Base-by-base conservation (phyloP, 2,329 filamentous ascomycete genomes). In the Mycocentrospora acerina region DNA sequence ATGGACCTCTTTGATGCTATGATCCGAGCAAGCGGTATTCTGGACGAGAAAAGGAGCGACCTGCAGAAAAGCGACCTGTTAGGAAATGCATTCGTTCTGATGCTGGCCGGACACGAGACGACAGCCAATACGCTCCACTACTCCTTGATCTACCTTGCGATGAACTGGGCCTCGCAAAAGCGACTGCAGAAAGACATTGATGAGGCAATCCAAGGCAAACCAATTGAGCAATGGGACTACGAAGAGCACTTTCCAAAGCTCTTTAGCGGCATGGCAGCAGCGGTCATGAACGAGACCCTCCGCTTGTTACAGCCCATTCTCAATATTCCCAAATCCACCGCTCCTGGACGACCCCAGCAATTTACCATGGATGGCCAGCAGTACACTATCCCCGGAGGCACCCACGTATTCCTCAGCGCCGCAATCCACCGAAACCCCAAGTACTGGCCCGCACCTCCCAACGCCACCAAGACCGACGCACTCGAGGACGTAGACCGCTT, bases 101-200 rank as follows among this genome's bases (percentile, higher is more conserved):
- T 79, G 44, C 73, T 90, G 1, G 87, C 88, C 0, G 88, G 88
- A 10, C 86, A 93, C 65, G 88, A 93, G 66, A 90, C 87, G 1
- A 86, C 86, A 2, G 86, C 86, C 32, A 88, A 87, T 63, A 78
- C 80, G 4, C 72, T 90, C 26, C 84, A 90, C 67, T 90, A 87
- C 60, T 75, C 81, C 2, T 67, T 90, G 4, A 60, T 88, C 24
- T 76, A 81, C 51, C 76, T 91, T 5, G 87, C 86, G 11, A 77
- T 81, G 53, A 77, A 83, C 53, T 80, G 80, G 5, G 66, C 71
- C 1, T 77, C 77, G 1, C 88, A 93, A 58, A 75, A 78, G 16
- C 73, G 72, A 6, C 67, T 91, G 3, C 87, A 91, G 53, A 69
- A 74, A 29, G 86, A 90, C 44, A 68, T 93, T 17, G 82, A 89